These are phyloP conservation scores for Phytophthora ohioensis DNA, from an alignment of 352 stramenopile species.

Conservation along the genomic window DNA sequence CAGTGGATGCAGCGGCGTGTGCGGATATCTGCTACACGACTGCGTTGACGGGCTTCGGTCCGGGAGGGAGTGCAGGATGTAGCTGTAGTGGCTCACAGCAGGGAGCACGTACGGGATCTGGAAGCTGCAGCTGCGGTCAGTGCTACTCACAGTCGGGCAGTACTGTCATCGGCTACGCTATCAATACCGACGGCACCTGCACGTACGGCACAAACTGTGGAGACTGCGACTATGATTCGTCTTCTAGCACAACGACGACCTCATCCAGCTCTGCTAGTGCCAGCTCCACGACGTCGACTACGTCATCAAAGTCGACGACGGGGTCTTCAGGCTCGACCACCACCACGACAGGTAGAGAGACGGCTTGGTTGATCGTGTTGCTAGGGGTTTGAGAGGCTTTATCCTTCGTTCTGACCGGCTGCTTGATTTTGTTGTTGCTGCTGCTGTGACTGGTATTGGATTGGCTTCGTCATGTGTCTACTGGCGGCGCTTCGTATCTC, in stretches of 20 bases:
- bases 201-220: slow-evolving; percentile 45
- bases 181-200: slow-evolving; percentile 42
- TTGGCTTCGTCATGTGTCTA: background rate
- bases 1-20: slow-evolving; percentile 42
- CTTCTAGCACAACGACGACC: slow-evolving; percentile 13
- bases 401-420: slow-evolving; percentile 32
- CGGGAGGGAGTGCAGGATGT: slow-evolving; percentile 39
- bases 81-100: slow-evolving; percentile 40
- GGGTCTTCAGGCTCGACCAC: slow-evolving; percentile 8
- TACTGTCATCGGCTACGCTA: slow-evolving; percentile 39
- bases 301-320: slow-evolving; percentile 22
- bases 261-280: slow-evolving; percentile 4
- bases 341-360: slow-evolving; percentile 35
- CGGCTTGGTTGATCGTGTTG: background rate
- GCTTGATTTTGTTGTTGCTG: slow-evolving; percentile 17
- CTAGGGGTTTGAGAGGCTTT: background rate
- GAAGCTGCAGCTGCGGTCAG: slow-evolving; percentile 49
- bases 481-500: slow-evolving; percentile 12
- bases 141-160: slow-evolving; percentile 47
- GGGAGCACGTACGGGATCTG: slow-evolving; percentile 26
- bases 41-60: slow-evolving; percentile 48
- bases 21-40: slow-evolving; percentile 49
- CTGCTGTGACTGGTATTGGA: slow-evolving; percentile 1
- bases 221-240: slow-evolving; percentile 37
- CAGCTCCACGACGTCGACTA: slow-evolving; percentile 22